phyloP scores from a whole-genome alignment of 768 basidiomycete species.

The Phaeotremella fagi region DNA sequence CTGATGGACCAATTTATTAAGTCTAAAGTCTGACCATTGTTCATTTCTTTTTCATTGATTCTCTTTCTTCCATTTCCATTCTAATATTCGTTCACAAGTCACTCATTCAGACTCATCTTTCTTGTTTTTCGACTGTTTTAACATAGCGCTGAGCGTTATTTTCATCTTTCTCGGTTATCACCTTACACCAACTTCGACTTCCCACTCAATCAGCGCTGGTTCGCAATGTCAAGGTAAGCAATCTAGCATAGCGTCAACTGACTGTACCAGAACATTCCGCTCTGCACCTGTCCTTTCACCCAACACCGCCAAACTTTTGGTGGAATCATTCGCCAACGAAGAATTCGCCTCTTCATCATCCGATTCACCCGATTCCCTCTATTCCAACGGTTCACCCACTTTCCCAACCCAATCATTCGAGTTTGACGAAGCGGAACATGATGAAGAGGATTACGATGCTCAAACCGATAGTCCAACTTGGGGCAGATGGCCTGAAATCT shows the following conservation, averaged over 20 bases:
- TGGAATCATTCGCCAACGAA: constrained; percentile 9
- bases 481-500: constrained; percentile 22
- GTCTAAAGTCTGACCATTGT: no score
- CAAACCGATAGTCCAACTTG: constrained; percentile 4
- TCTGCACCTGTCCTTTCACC: constrained; percentile 18
- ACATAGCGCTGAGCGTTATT: neutral
- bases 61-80: neutral
- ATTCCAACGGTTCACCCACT: constrained; percentile 28
- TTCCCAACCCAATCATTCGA: constrained; percentile 32
- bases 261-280: neutral
- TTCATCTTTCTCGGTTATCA: neutral
- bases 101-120: neutral
- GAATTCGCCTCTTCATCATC: constrained; percentile 15
- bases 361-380: constrained; percentile 38
- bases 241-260: neutral
- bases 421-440: constrained; percentile 16
- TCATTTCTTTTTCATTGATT: neutral
- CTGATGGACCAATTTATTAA: no score
- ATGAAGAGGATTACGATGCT: constrained; percentile 29
- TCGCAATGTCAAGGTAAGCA: neutral
- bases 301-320: constrained; percentile 8
- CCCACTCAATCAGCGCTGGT: neutral
- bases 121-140: neutral
- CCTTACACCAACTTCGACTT: neutral
- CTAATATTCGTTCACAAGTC: neutral